Base-by-base conservation (phyloP, 177 flowering plant genomes). In the Vitis hybrid region DNA sequence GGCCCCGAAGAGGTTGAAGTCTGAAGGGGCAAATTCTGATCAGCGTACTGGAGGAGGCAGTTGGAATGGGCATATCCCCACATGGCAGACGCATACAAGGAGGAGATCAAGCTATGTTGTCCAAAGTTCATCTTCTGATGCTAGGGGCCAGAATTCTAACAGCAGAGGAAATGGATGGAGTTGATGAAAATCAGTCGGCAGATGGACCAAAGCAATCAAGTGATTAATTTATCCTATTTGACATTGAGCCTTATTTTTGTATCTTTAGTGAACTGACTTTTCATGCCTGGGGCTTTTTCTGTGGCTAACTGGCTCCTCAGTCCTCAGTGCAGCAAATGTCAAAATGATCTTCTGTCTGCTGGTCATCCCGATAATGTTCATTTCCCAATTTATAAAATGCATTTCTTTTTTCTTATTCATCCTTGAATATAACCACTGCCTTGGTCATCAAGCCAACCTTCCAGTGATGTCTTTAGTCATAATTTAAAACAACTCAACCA, bases 21-120 rank as follows among this genome's bases (percentile, higher is more conserved):
- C 80, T 8, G 87, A 73, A 63, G 73, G 68, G 1, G 73, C 18
- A 50, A 72, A 66, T 14, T 61, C 9, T 2, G 62, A 53, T 59
- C 77, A 72, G 20, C 68, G 70, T 60, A 75, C 11, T 16, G 73
- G 69, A 19, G 76, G 69, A 53, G 77, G 73, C 63, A 58, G 72
- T 51, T 85, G 76, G 88, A 73, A 70, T 64, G 81, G 81, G 33
- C 79, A 68, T 5, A 60, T 83, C 16, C 49, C 85, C 19, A 80
- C 89, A 49, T 90, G 96, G 97, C 89, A 80, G 73, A 80, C 88
- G 13, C 89, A 89, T 67, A 90, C 80, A 79, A 91, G 81, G 82
- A 93, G 84, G 86, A 84, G 98, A 76, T 87, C 94, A 14, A 85
- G 84, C 74, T 82, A 75, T 78, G 78, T 59, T 14, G 56, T 58